phyloP scores from a whole-genome alignment of 495 filamentous ascomycete species.

The Hypoxylon crocopeplum region DNA sequence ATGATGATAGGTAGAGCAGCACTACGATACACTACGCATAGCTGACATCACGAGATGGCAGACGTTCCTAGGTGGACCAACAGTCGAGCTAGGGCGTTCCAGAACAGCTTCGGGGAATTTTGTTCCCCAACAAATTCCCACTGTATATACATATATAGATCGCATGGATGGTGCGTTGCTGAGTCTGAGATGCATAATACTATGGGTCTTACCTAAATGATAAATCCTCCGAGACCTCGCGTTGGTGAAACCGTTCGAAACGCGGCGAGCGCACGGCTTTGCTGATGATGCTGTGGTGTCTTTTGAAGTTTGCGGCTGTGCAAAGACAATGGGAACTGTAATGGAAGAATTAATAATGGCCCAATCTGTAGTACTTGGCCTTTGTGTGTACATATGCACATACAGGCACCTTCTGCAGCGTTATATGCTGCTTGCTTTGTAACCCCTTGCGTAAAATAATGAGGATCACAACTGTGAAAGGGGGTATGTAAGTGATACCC shows the following conservation, averaged over 20 bases:
- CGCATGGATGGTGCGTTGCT: background rate
- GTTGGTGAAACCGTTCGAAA: slow-evolving; percentile 30
- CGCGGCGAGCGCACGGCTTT: slow-evolving; percentile 8
- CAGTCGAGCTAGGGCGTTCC: background rate
- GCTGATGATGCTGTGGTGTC: background rate
- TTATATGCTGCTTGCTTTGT: background rate
- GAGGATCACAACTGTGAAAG: background rate
- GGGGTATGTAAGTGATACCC: background rate
- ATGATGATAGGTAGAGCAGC: too few species aligned
- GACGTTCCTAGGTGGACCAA: too few species aligned
- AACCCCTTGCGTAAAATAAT: background rate
- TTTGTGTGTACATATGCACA: background rate
- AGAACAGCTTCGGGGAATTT: background rate
- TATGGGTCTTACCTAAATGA: slow-evolving; percentile 1
- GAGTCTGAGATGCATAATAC: background rate
- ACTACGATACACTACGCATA: too few species aligned
- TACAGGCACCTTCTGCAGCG: background rate
- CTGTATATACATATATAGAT: background rate
- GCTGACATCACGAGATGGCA: too few species aligned
- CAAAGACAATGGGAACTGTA: background rate
- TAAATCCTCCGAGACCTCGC: slow-evolving; percentile 22
- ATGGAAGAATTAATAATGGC: too few species aligned
- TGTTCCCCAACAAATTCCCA: background rate
- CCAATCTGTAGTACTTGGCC: too few species aligned
- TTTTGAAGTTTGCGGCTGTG: background rate